Evolutionary conservation across 2,329 filamentous ascomycete genomes (phyloP), one percentile per base, ranked within the genome.

Genomic region (Talaromyces islandicus): DNA sequence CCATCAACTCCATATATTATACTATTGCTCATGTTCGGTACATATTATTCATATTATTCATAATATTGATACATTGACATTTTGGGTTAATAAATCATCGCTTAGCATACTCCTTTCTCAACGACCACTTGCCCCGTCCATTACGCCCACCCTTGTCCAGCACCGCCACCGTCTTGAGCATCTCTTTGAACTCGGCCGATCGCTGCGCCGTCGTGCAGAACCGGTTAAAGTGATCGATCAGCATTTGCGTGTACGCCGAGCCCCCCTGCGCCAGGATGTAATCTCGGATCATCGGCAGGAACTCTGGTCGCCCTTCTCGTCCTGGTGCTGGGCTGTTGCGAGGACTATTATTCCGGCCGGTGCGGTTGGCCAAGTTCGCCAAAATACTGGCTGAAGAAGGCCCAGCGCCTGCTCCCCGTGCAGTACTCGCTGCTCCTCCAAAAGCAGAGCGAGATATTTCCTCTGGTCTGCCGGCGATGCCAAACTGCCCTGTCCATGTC

Each of bases 401-500:
- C 0, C 78, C 75, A 0, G 66, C 69, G 2, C 66, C 65, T n/a
- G 67, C 70, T 41, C 73, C 68, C 46, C 75, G 70, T 48, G 74
- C 66, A 29, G 67, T 66, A 65, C 73, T 72, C 59, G 72, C 67
- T 53, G 70, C 61, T 54, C 68, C 69, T n/a, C 70, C 71, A 62
- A 74, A 81, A 24, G 75, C 21, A 78, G 81, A 60, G 66, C 71
- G 61, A 71, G 79, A 60, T 78, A 27, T 43, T 30, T 58, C 80
- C 27, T 85, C 83, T 1, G 89, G 89, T 38, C 89, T 82, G 1
- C 92, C 93, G 4, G 86, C 87, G 55, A 88, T 83, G 10, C 93
- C 93, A 53, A 89, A 86, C 66, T 89, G 85, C 1, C 94, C 93
- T 0, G 93, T 97, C 93, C 93, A 97, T 0, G 93, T 97, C 9